phyloP scores from a whole-genome alignment of 768 basidiomycete species.

The Agaricus blazei region DNA sequence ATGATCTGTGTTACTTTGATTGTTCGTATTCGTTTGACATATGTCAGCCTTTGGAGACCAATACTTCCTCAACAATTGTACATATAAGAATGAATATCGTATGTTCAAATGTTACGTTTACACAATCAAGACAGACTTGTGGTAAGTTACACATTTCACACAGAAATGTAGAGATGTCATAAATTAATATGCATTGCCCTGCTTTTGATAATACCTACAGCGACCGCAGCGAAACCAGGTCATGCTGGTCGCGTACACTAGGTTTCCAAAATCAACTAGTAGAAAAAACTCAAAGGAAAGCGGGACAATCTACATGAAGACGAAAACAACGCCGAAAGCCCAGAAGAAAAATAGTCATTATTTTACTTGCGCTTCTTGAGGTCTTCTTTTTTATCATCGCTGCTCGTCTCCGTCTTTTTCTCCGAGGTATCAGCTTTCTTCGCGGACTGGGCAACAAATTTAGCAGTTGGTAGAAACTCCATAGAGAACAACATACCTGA shows the following conservation, averaged over 20 bases:
- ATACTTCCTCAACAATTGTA: too few species aligned
- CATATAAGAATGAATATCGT: too few species aligned
- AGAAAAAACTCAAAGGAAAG: conserved; percentile 7
- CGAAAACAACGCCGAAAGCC: conserved; percentile 3
- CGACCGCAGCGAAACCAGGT: conserved; percentile 9
- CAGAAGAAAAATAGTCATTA: conserved; percentile 13
- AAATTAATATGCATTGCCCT: conserved; percentile 12
- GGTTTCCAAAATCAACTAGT: conserved; percentile 4
- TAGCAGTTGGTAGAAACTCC: conserved; percentile 3
- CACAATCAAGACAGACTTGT: too few species aligned
- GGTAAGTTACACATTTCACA: too few species aligned
- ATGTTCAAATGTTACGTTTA: too few species aligned
- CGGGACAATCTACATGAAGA: background rate
- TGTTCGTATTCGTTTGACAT: background rate
- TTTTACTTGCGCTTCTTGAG: conserved; percentile 65
- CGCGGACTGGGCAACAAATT: conserved; percentile 38
- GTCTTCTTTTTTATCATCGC: conserved; percentile 71
- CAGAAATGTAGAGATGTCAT: background rate
- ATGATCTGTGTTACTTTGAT: background rate
- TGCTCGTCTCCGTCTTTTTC: conserved; percentile 60
- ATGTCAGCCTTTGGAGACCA: background rate
- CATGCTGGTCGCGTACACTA: conserved; percentile 12
- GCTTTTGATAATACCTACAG: conserved; percentile 10
- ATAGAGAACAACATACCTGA: conserved; percentile 39
- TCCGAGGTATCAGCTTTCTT: conserved; percentile 77